Evolutionary conservation across 345 rosid species (phyloP).

Genomic region (Gossypium bickii): DNA sequence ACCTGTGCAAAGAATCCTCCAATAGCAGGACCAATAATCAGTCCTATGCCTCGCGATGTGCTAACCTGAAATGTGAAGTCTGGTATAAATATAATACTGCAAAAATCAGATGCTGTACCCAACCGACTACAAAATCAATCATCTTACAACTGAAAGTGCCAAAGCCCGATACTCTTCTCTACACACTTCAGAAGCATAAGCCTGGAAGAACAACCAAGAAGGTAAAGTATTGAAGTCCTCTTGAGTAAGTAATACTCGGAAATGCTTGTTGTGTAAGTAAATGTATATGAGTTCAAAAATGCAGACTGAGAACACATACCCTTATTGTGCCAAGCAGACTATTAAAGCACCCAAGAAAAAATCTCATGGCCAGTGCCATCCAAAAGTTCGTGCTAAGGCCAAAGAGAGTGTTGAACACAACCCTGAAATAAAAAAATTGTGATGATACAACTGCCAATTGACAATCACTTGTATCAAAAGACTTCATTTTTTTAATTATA

Average conservation of each 20-base stretch:
- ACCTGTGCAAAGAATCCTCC: slow-evolving; percentile 90
- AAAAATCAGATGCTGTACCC: neutral
- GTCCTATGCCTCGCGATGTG: slow-evolving; percentile 73
- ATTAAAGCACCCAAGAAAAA: slow-evolving; percentile 58
- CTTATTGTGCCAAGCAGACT: slow-evolving; percentile 64
- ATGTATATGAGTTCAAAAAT: neutral
- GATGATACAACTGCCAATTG: neutral
- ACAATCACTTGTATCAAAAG: neutral
- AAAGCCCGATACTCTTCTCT: slow-evolving; percentile 59
- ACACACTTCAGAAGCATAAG: slow-evolving; percentile 78
- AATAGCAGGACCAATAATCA: slow-evolving; percentile 75
- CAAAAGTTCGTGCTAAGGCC: slow-evolving; percentile 61
- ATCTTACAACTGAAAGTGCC: slow-evolving; percentile 70
- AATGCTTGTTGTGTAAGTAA: neutral
- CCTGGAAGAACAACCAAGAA: slow-evolving; percentile 36
- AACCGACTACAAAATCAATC: neutral
- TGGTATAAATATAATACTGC: neutral
- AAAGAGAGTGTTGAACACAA: slow-evolving; percentile 58
- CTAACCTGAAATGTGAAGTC: slow-evolving; percentile 44
- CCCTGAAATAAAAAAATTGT: slow-evolving; percentile 32
- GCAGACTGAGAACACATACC: slow-evolving; percentile 26
- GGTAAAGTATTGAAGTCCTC: neutral
- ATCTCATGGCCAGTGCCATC: slow-evolving; percentile 60
- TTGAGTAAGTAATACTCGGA: neutral
- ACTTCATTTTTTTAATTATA: neutral